Base-by-base conservation (phyloP, 352 stramenopile species). In the Saprolegnia diclina region DNA sequence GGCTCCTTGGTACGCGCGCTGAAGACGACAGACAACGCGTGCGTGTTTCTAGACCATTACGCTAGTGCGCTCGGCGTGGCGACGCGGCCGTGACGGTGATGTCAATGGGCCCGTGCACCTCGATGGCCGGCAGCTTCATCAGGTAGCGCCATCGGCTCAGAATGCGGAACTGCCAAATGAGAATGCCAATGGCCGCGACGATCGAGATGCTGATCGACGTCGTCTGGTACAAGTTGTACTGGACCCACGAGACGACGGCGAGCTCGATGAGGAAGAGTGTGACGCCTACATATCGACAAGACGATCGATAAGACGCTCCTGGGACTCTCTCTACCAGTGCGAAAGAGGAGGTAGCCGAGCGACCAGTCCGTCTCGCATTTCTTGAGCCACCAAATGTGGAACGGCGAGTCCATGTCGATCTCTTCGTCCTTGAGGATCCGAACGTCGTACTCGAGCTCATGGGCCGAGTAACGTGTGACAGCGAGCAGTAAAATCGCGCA, bases 311-410 rank as follows among this genome's bases (percentile, higher is more conserved):
- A 32, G 22, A 50, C 4, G 0, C 11, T 29, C 14, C n/a, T 54
- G 32, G 44, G 5, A 22, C 32, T 11, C 19, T 29, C 0, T 19
- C 3, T 18, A 66, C 38, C 56, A 26, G 69, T 61, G 10, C 80
- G 73, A 72, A 93, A 93, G 35, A 91, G 74, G 40, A 78, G 75
- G 65, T 89, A 91, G n/a, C 83, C 85, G 4, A 91, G 67, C 19
- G 85, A 64, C 85, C 85, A 93, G 71, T 93, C 85, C 53, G 74
- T 78, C 71, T 93, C 85, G 71, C 85, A 93, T 68, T 83, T 87
- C 59, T 71, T 71, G 38, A 85, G 63, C 85, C 85, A 93, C 80
- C 82, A 93, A 10, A 75, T 72, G 44, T 79, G 78, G 56, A 91
- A 90, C 0, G 85, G 85, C 1, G 85, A 93, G 7, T 83, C 76